Conservation (phyloP, 1,284 basidiomycete genomes). For the Ceratobasidium sp. region DNA sequence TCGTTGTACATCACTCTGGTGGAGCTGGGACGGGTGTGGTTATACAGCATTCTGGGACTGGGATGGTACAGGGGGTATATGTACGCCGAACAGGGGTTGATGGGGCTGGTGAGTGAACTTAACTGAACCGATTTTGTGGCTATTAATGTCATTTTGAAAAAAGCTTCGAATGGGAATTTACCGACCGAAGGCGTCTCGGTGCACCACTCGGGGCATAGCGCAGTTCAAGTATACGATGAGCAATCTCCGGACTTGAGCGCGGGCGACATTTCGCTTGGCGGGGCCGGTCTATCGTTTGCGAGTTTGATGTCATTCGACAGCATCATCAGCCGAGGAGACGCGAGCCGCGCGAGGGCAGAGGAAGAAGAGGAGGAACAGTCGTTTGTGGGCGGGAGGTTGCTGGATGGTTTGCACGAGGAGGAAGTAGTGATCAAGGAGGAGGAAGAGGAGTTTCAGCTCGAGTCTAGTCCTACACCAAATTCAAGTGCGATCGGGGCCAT, state of each 20-base stretch:
- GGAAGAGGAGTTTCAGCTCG: constrained; percentile 18
- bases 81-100: background rate
- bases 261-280: constrained; percentile 27
- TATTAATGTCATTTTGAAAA: no score
- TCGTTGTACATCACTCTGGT: constrained; percentile 39
- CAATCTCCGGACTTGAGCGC: constrained; percentile 32
- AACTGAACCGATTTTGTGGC: no score
- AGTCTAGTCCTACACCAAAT: background rate
- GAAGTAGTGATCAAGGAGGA: constrained; percentile 50
- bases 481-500: background rate
- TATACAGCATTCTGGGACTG: constrained; percentile 33
- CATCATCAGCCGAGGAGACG: constrained; percentile 36
- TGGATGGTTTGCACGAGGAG: constrained; percentile 50
- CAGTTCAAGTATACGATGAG: constrained; percentile 37
- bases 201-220: constrained; percentile 41
- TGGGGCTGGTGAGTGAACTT: constrained; percentile 14
- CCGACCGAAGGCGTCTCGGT: constrained; percentile 17
- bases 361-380: constrained; percentile 61
- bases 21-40: constrained; percentile 28
- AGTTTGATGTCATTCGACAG: constrained; percentile 40
- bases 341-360: constrained; percentile 52
- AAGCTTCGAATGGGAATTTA: background rate
- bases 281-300: constrained; percentile 28
- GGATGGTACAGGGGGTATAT: constrained; percentile 39
- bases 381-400: constrained; percentile 56